These are phyloP conservation scores for Phlebiopsis gigantea DNA, from an alignment of 768 basidiomycete species.

Conservation along the genomic window DNA sequence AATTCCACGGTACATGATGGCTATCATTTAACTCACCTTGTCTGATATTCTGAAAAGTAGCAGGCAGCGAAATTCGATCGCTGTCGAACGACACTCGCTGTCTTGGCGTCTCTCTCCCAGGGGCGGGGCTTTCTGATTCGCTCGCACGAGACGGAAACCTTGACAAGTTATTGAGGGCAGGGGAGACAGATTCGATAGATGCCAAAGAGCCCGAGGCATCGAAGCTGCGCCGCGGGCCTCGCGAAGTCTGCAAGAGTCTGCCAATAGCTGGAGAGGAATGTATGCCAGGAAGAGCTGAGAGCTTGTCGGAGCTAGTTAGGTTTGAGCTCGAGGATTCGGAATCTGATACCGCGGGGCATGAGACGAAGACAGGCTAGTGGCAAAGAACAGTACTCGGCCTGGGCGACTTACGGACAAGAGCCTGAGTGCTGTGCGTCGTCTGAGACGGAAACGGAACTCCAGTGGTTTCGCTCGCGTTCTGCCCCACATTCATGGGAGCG, in stretches of 20 bases:
- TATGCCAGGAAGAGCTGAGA: conserved; percentile 32
- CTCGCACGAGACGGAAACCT: conserved; percentile 20
- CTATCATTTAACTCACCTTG: conserved; percentile 41
- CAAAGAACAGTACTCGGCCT: no score
- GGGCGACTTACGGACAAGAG: background rate
- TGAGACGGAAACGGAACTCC: conserved; percentile 7
- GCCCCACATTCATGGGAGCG: background rate
- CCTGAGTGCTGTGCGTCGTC: background rate
- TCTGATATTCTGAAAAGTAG: conserved; percentile 30
- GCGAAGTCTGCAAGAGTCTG: conserved; percentile 29
- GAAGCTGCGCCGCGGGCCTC: conserved; percentile 28
- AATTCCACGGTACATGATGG: no score
- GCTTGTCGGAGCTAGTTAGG: conserved; percentile 40
- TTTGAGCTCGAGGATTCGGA: conserved; percentile 26
- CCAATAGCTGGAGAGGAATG: conserved; percentile 29
- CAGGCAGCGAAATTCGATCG: conserved; percentile 38
- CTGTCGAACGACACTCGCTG: conserved; percentile 55
- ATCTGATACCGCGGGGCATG: conserved; percentile 7
- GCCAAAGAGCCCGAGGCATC: conserved; percentile 40
- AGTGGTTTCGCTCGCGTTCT: no score
- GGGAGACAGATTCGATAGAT: conserved; percentile 27
- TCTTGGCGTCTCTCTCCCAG: conserved; percentile 38
- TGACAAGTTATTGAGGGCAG: conserved; percentile 17
- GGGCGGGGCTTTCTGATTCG: conserved; percentile 31
- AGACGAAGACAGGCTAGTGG: background rate